phyloP scores from a whole-genome alignment of 495 filamentous ascomycete species.

The Neurospora tetraspora region DNA sequence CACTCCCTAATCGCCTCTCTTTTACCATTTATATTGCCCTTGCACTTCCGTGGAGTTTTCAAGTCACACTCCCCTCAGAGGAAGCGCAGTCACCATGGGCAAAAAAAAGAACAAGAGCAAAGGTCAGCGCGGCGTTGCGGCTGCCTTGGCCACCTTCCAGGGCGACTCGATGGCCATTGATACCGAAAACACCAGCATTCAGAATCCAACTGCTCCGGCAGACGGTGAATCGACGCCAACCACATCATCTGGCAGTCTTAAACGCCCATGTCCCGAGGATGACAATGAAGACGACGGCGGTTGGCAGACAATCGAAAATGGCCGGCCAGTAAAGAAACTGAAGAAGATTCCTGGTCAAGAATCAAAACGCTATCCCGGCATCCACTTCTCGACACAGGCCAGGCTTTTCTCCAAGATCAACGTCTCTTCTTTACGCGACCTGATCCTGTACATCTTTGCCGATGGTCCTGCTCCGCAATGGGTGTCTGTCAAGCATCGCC shows the following conservation, averaged over 20 bases:
- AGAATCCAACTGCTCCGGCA: not conserved
- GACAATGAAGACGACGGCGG: conserved; percentile 22
- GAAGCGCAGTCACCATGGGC: conserved; percentile 8
- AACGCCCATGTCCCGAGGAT: conserved; percentile 32
- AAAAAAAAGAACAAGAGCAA: conserved; percentile 20
- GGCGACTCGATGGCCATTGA: not conserved
- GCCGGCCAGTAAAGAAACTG: conserved; percentile 38
- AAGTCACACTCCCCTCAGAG: not conserved
- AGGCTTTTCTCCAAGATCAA: conserved; percentile 66
- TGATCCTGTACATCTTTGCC: conserved; percentile 82
- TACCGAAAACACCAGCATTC: not conserved
- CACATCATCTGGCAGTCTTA: conserved; percentile 21
- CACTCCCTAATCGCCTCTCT: not conserved
- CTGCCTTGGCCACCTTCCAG: conserved; percentile 4
- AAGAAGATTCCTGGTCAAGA: conserved; percentile 47
- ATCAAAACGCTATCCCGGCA: conserved; percentile 59
- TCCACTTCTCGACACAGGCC: conserved; percentile 55
- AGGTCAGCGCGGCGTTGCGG: conserved; percentile 2
- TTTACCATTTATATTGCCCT: not conserved
- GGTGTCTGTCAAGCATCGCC: conserved; percentile 69
- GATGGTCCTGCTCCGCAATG: conserved; percentile 79
- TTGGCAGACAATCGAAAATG: conserved; percentile 43
- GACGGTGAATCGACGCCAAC: conserved; percentile 1
- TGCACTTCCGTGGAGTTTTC: not conserved
- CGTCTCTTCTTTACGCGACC: conserved; percentile 65